These are phyloP conservation scores for Atkinsonella texensis DNA, from an alignment of 2,329 filamentous ascomycete species.

Conservation along the genomic window DNA sequence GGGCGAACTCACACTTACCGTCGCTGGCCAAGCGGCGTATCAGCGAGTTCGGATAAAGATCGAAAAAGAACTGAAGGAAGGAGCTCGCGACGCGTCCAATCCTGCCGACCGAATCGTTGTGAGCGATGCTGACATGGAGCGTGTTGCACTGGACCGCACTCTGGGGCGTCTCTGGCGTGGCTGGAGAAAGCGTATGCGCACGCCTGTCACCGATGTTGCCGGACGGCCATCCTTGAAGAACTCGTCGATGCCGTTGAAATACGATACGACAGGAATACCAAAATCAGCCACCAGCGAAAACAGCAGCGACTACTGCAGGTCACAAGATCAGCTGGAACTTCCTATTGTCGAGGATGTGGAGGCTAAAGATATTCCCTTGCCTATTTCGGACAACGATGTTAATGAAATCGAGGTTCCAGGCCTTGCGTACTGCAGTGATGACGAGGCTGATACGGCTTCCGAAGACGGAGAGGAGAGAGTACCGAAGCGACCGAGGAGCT, in stretches of 20 bases:
- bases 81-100: constrained; percentile 31
- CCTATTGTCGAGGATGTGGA: constrained; percentile 17
- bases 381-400: constrained; percentile 54
- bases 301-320: constrained; percentile 5
- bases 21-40: constrained; percentile 75
- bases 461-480: constrained; percentile 22
- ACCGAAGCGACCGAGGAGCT: constrained; percentile 34
- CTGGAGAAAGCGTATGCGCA: constrained; percentile 79
- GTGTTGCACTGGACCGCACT: constrained; percentile 78
- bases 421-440: constrained; percentile 48
- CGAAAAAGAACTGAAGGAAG: constrained; percentile 46
- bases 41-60: constrained; percentile 49
- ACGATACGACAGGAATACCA: constrained; percentile 18
- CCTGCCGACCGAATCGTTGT: constrained; percentile 61
- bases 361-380: constrained; percentile 48
- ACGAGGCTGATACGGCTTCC: constrained; percentile 39
- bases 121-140: constrained; percentile 85
- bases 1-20: constrained; percentile 79
- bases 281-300: constrained; percentile 8
- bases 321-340: constrained; percentile 10
- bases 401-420: constrained; percentile 73
- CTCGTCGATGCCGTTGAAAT: constrained; percentile 21
- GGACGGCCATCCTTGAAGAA: constrained; percentile 38
- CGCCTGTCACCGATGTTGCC: constrained; percentile 35
- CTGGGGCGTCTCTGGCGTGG: constrained; percentile 85